Base-by-base conservation (phyloP, 2,329 filamentous ascomycete species). In the Colletotrichum higginsianum region DNA sequence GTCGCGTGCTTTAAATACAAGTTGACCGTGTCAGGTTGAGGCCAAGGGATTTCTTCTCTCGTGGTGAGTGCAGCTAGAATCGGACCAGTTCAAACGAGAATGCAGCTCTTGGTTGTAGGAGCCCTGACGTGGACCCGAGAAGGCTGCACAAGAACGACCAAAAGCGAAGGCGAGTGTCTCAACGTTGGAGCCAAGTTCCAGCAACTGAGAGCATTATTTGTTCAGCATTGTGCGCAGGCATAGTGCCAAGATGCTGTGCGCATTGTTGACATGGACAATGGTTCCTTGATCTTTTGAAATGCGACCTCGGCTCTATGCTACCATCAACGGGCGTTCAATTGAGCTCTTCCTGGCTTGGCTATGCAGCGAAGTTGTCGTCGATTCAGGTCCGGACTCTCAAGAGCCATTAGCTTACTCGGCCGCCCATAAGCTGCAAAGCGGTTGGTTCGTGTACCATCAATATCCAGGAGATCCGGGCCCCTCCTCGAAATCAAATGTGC, bases 401-500 rank as follows among this genome's bases (percentile, higher is more conserved):
- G 35, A 49, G 40, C 46, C 46, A 40, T 38, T 6, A 26, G 52
- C 55, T 60, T 67, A 68, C 65, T 71, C 61, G 52, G 46, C 52
- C 21, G 52, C 38, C 56, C 44, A 6, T n/a, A 13, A 11, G 21
- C 21, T 63, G 44, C 65, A 58, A 57, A 44, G 67, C 38, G 38
- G 44, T 46, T 56, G 30, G 30, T 35, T 35, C 30, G 8, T 9
- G 30, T 49, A 56, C 38, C 40, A 21, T 44, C 53, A 47, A 21
- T n/a, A 44, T 44, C 38, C 57, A 30, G 38, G 52, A 40, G 50
- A 26, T 68, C 58, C 30, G 42, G 58, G 38, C 21, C 18, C 42
- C 26, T 50, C 52, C 58, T 71, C 57, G 44, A 44, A 49, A 21
- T n/a, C 58, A 53, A 47, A 21, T 44, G 47, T 60, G 68, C 65